Evolutionary conservation across 2,329 filamentous ascomycete genomes (phyloP), one percentile per base, ranked within the genome.

Genomic region (Mariannaea sp.): DNA sequence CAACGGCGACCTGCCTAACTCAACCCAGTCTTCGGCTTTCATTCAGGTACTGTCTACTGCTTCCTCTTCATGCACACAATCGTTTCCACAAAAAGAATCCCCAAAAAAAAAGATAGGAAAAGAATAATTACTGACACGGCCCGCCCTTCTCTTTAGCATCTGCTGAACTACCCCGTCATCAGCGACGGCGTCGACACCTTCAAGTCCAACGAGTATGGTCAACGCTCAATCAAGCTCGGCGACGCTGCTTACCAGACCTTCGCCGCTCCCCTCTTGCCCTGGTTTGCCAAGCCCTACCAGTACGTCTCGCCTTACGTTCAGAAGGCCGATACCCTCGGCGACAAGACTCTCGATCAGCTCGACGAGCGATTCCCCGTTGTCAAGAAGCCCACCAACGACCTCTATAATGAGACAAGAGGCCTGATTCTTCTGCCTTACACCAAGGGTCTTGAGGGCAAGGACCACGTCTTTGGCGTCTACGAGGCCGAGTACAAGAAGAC

Each of bases 281-380:
- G 61, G 51, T 77, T 97, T 65, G 74, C 85, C 65, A 89, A 83
- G 65, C 92, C 92, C 29, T 93, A 91, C 77, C 80, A 83, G 68
- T 94, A 90, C 71, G 82, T 96, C 59, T 86, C 86, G 46, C 92
- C 93, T 1, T 97, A 97, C 74, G 82, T 96, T 61, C 79, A 84
- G 71, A 90, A 87, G 72, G 92, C 86, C 68, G 94, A 97, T 71
- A 75, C 83, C 54, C 75, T 96, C 46, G 89, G 87, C 61, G 86
- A 91, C 73, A 79, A 83, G 70, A 83, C 87, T n/a, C 79, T 93
- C 60, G 77, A 73, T 65, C 84, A 81, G 67, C 77, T 93, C 64
- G 89, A 93, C 62, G 75, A 83, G 70, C 82, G 77, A 59, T 87
- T 92, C 71, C 89, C 89, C 46, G 79, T 82, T 55, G 80, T 93